Evolutionary conservation across 176 grass and related monocot genomes (phyloP).

Genomic region (Hordeum vulgare): DNA sequence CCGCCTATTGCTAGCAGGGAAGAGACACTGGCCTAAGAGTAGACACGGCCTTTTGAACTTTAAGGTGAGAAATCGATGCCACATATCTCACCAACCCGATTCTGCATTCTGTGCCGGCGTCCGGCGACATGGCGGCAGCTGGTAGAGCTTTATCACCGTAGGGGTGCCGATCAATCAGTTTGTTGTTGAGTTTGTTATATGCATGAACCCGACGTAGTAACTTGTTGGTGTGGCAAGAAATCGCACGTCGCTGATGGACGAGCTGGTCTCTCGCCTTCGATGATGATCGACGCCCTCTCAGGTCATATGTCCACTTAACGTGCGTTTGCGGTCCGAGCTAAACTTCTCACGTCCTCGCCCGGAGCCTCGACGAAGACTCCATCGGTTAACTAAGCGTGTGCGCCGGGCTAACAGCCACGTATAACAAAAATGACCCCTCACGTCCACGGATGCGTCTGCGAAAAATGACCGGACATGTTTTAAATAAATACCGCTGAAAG

Average conservation of each 20-base stretch:
- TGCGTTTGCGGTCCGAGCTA: not conserved
- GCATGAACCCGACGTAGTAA: constrained; percentile 26
- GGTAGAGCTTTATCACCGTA: too few species aligned
- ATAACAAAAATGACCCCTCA: too few species aligned
- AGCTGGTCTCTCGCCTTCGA: not conserved
- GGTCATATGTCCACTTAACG: not conserved
- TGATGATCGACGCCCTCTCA: too few species aligned
- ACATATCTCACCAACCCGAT: not conserved
- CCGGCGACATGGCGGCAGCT: too few species aligned
- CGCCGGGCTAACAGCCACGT: too few species aligned
- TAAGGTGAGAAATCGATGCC: not conserved
- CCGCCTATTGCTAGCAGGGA: too few species aligned
- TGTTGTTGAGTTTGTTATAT: constrained; percentile 32
- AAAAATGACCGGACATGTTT: too few species aligned
- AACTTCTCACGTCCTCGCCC: not conserved
- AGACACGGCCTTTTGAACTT: not conserved
- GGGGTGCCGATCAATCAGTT: not conserved
- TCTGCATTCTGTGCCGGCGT: not conserved
- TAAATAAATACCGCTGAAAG: too few species aligned
- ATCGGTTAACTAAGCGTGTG: too few species aligned
- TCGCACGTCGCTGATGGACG: not conserved
- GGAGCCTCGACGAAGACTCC: too few species aligned
- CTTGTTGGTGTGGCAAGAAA: not conserved
- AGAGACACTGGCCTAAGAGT: too few species aligned
- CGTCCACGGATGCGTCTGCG: too few species aligned